Base-by-base conservation (phyloP, 495 filamentous ascomycete genomes). In the Daldinia caldariorum region DNA sequence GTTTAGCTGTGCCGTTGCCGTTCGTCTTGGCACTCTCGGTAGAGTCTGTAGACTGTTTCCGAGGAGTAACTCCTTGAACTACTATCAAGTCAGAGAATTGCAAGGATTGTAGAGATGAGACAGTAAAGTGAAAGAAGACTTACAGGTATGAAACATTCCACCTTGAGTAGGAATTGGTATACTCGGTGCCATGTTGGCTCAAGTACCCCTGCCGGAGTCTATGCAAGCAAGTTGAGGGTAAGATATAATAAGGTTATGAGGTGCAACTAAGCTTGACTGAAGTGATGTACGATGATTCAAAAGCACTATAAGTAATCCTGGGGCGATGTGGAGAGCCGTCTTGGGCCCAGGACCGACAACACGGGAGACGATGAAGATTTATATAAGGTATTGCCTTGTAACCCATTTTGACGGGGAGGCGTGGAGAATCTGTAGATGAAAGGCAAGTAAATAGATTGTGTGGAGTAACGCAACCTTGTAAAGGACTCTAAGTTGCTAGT, bases 121-220 rank as follows among this genome's bases (percentile, higher is more conserved):
- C 9, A 8, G n/a, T 5, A 41, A 61, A 14, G 31, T 14, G 49
- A 47, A 47, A 35, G 51, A 22, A 14, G 16, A 74, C 80, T 74
- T 75, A 78, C 80, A 84, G 31, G 83, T 84, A 75, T 84, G 82
- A 70, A 84, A 84, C 83, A 84, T 84, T 73, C 83, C 83, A 73
- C 83, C 82, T 67, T 84, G 83, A 29, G 83, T 77, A 59, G 83
- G 79, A 69, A 83, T 73, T 18, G 81, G 78, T 58, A 84, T 83
- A 58, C 80, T 77, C 26, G 83, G 83, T 26, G 83, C 83, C 83
- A 84, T 84, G 41, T 47, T 79, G 74, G 67, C 62, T 66, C 43
- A 65, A 26, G 43, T 58, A 38, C 16, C 67, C 57, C 67, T 20
- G 18, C 22, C 14, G 16, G 51, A 57, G 43, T 66, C 58, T 66